A percentile compares a stretch with the other conserved stretches of the same genome.
These are phyloP conservation scores for Trichosanthes cucumerina DNA, from an alignment of 306 rosid species.

Conservation along the genomic window DNA sequence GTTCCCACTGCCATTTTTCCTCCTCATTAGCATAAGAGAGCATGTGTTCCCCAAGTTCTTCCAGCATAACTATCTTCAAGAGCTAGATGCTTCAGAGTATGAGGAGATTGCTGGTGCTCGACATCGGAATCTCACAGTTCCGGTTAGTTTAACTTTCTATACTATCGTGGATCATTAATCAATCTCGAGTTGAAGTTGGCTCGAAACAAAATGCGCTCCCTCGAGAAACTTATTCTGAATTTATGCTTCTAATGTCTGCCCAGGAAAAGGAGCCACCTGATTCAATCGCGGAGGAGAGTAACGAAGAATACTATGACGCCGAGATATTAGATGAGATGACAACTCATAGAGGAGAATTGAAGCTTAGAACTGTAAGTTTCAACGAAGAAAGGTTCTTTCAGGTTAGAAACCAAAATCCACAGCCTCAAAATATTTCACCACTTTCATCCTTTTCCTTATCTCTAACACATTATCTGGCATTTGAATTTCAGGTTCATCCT, in stretches of 20 bases:
- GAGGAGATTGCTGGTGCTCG: slow-evolving; percentile 28
- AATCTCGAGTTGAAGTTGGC: neutral
- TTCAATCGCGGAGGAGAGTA: slow-evolving; percentile 14
- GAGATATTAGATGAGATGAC: slow-evolving; percentile 85
- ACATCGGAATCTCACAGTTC: slow-evolving; percentile 17
- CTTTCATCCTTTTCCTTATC: neutral
- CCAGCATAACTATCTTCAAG: slow-evolving; percentile 29
- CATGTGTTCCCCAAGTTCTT: slow-evolving; percentile 28
- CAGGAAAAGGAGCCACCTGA: slow-evolving; percentile 46
- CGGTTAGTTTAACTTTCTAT: slow-evolving; percentile 9
- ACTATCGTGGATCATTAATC: neutral
- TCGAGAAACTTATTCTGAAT: neutral
- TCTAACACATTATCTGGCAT: neutral
- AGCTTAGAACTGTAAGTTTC: slow-evolving; percentile 50
- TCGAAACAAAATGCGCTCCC: neutral
- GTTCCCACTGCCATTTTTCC: slow-evolving; percentile 45
- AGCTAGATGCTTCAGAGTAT: slow-evolving; percentile 34
- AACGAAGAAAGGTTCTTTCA: slow-evolving; percentile 36
- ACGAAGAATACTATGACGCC: slow-evolving; percentile 47
- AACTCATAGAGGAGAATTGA: slow-evolving; percentile 75
- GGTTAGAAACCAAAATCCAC: slow-evolving; percentile 20
- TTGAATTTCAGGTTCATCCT: slow-evolving; percentile 31
- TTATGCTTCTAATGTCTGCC: neutral
- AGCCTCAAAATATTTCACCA: neutral
- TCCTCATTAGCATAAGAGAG: slow-evolving; percentile 31